Evolutionary conservation across 108 stramenopile genomes (phyloP).

Genomic region (Nitzschia sp.): DNA sequence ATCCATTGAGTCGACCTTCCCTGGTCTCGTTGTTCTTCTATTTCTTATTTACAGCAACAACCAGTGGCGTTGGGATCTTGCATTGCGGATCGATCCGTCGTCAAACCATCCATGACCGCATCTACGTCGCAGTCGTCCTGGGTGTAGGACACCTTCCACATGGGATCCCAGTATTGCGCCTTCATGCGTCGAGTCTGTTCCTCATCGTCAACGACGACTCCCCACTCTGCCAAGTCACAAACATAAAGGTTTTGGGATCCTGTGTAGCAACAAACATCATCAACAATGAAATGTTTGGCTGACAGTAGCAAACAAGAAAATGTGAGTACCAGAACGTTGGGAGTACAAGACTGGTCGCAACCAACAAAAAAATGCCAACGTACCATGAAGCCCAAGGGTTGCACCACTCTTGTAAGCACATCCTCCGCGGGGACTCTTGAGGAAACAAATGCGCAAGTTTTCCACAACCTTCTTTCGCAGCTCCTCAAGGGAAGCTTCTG

Average conservation of each 20-base stretch:
- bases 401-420: constrained; percentile 37
- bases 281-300: constrained; percentile 51
- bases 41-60: no score
- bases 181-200: constrained; percentile 28
- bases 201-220: constrained; percentile 44
- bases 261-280: constrained; percentile 45
- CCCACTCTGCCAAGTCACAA: constrained; percentile 53
- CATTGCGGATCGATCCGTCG: constrained; percentile 44
- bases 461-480: constrained; percentile 34
- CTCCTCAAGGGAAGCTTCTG: constrained; percentile 28
- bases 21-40: no score
- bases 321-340: not conserved
- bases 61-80: no score
- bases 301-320: not conserved
- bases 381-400: constrained; percentile 51
- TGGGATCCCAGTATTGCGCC: constrained; percentile 42
- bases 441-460: constrained; percentile 47
- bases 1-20: no score
- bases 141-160: constrained; percentile 60
- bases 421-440: constrained; percentile 36
- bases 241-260: constrained; percentile 50
- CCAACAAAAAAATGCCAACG: not conserved
- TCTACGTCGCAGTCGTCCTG: constrained; percentile 60
- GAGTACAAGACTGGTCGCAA: not conserved
- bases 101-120: constrained; percentile 61